Base-by-base conservation (phyloP, 2,329 filamentous ascomycete genomes). In the Zymoseptoria tritici region DNA sequence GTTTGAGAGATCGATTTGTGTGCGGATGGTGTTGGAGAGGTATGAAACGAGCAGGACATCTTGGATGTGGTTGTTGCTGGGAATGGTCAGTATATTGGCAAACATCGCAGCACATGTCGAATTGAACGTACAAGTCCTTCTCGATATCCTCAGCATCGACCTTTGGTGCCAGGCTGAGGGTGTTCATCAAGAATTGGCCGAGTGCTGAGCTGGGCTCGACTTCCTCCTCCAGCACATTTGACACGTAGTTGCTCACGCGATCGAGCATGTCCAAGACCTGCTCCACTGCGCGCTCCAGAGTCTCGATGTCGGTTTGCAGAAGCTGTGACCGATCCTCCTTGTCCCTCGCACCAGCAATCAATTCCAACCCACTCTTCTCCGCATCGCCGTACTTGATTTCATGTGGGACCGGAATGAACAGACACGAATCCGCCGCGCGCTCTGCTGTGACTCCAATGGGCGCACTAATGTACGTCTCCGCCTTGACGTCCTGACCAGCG, bases 21-120 rank as follows among this genome's bases (percentile, higher is more conserved):
- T 97, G 77, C 93, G 91, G 79, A 97, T 96, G 67, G 91, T 97
- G 83, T 97, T 99, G 75, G 94, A 91, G 66, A 99, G 84, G 81
- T 99, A 99, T 68, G 91, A 96, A 70, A 99, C 92, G 76, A 97
- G 92, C 67, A 99, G 86, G 62, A 99, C 92, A 76, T 99, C 94
- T 81, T 99, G 94, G 77, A 99, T 91, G 80, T 99, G 94, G 82
- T 96, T 96, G 85, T 99, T 99, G 85, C 83, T 85, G 72, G 49
- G 42, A 54, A 54, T 16, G 52, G 77, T 73, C 60, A 70, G 58
- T n/a, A 53, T 60, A n/a, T 21, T 22, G 21, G 21, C 4, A 50
- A 26, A 4, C 3, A 26, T 46, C 24, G 52, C 36, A 3, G 36
- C 7, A 7, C 4, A 16, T n/a, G 36, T 16, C 11, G 7, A n/a